These are phyloP conservation scores for bread wheat (Triticum aestivum) DNA, from an alignment of 176 grass and related monocot genomes.

Conservation along the genomic window DNA sequence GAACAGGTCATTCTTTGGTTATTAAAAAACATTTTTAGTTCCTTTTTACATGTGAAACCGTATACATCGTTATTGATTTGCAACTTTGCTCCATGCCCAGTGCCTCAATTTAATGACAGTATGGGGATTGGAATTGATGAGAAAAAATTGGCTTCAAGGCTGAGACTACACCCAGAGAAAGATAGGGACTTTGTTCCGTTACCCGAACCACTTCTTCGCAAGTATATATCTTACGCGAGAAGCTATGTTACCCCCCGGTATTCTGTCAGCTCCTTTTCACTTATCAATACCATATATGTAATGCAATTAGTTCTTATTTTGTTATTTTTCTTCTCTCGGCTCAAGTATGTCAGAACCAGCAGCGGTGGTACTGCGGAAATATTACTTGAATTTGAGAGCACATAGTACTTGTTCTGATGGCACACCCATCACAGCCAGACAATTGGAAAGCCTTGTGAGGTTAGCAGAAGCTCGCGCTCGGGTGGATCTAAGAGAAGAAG, in stretches of 20 bases:
- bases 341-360: slow-evolving; percentile 66
- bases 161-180: slow-evolving; percentile 71
- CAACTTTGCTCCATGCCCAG: slow-evolving; percentile 53
- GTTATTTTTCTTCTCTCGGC: slow-evolving; percentile 6
- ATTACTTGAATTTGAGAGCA: slow-evolving; percentile 66
- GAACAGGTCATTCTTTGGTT: slow-evolving; percentile 50
- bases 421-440: slow-evolving; percentile 91
- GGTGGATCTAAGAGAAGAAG: slow-evolving; percentile 87
- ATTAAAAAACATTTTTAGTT: not conserved
- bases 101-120: slow-evolving; percentile 5
- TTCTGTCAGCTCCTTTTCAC: slow-evolving; percentile 10
- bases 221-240: slow-evolving; percentile 91
- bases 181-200: slow-evolving; percentile 72
- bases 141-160: slow-evolving; percentile 52
- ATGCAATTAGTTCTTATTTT: not conserved
- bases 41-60: slow-evolving; percentile 28
- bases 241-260: slow-evolving; percentile 67
- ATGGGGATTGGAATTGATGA: slow-evolving; percentile 17
- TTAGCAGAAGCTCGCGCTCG: slow-evolving; percentile 94
- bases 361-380: slow-evolving; percentile 43
- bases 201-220: slow-evolving; percentile 60
- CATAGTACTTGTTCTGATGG: slow-evolving; percentile 62
- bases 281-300: not conserved
- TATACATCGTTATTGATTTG: not conserved
- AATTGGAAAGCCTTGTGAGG: slow-evolving; percentile 89